These are phyloP conservation scores for Kalanchoe fedtschenkoi DNA, from an alignment of 164 flowering plant species.

Conservation along the genomic window DNA sequence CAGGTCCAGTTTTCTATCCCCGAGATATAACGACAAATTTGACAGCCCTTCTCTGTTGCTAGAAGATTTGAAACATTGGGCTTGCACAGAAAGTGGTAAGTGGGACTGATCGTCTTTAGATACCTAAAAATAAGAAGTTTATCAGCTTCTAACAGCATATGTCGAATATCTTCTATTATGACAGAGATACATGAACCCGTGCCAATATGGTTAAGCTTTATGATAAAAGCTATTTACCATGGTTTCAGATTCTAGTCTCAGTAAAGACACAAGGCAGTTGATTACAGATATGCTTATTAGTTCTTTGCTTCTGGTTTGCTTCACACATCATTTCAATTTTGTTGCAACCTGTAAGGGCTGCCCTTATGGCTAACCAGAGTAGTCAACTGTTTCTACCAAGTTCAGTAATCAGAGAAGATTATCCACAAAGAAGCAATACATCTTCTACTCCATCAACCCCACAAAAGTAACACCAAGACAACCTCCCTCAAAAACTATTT, in stretches of 20 bases:
- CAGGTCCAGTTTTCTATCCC: constrained; percentile 40
- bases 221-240: neutral
- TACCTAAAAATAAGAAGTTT: neutral
- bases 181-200: neutral
- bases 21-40: constrained; percentile 47
- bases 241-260: neutral
- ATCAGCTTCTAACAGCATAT: neutral
- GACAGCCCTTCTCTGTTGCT: constrained; percentile 15
- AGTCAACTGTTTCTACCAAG: no score
- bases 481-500: no score
- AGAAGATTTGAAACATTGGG: constrained; percentile 9
- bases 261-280: neutral
- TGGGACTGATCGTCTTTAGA: constrained; percentile 15
- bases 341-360: no score
- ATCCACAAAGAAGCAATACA: no score
- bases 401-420: no score
- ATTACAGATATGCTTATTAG: neutral
- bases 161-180: neutral
- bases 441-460: no score
- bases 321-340: neutral
- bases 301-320: neutral
- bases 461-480: no score
- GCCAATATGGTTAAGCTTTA: neutral
- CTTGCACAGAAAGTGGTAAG: neutral
- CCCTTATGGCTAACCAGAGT: no score